Evolutionary conservation across 129 eudicot genomes (phyloP).

Genomic region (Tagetes patula): DNA sequence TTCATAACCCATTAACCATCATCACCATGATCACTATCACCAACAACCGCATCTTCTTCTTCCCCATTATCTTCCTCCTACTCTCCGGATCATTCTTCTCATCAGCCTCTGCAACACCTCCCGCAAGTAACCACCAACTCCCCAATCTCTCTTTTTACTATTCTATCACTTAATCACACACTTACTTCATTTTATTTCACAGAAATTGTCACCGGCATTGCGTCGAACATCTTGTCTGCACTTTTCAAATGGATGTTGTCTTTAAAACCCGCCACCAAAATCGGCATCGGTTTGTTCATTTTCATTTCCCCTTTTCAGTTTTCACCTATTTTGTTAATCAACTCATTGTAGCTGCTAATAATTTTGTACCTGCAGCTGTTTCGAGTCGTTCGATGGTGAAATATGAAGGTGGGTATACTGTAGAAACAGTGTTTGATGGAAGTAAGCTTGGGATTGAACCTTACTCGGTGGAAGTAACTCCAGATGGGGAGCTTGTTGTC

Average conservation of each 20-base stretch:
- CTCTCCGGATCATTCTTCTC: constrained; percentile 41
- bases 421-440: constrained; percentile 95
- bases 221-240: constrained; percentile 69
- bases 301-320: background rate
- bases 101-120: constrained; percentile 69
- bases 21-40: constrained; percentile 49
- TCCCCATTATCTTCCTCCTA: constrained; percentile 44
- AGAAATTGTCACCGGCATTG: constrained; percentile 82
- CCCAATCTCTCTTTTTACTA: background rate
- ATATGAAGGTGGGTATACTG: constrained; percentile 88
- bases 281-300: constrained; percentile 35
- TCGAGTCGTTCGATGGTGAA: constrained; percentile 87
- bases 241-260: constrained; percentile 90
- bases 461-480: constrained; percentile 63
- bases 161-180: background rate
- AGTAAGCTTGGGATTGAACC: constrained; percentile 95
- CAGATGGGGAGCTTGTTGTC: constrained; percentile 68
- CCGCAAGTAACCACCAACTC: constrained; percentile 56
- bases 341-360: background rate
- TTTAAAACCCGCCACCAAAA: constrained; percentile 54
- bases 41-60: constrained; percentile 30
- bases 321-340: no score
- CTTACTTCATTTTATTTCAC: constrained; percentile 10
- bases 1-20: background rate
- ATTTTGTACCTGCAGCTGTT: constrained; percentile 41